phyloP scores from a whole-genome alignment of 495 filamentous ascomycete genomes.

The Rostrohypoxylon terebratum region DNA sequence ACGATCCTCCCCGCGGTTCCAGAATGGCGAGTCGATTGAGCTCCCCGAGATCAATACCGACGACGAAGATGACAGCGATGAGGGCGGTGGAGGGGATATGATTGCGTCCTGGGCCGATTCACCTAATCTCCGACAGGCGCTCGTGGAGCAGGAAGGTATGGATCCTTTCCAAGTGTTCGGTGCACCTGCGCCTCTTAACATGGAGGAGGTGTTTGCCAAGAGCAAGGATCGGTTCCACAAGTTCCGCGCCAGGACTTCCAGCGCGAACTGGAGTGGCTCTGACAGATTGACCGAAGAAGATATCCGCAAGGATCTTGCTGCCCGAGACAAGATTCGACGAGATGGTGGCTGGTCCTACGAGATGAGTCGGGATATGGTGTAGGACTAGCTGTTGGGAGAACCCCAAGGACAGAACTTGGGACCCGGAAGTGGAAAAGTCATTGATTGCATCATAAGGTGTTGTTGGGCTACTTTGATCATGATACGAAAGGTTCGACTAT shows the following conservation, averaged over 20 bases:
- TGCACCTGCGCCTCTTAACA: conserved; percentile 81
- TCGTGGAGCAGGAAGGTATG: conserved; percentile 80
- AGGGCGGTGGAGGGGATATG: conserved; percentile 64
- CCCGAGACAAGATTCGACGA: conserved; percentile 79
- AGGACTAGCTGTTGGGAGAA: background rate
- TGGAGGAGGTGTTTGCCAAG: conserved; percentile 94
- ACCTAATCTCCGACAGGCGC: conserved; percentile 75
- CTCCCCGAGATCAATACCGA: conserved; percentile 91
- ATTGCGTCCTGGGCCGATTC: conserved; percentile 87
- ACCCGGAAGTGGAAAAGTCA: background rate
- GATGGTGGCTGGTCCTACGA: conserved; percentile 90
- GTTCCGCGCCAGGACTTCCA: conserved; percentile 88
- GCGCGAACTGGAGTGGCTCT: conserved; percentile 90
- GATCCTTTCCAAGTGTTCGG: conserved; percentile 93
- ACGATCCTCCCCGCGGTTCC: conserved; percentile 81
- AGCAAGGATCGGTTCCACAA: conserved; percentile 83
- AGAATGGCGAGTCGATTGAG: conserved; percentile 81
- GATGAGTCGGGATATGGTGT: conserved; percentile 57
- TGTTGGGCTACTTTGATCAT: conserved; percentile 33
- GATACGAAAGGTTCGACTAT: conserved; percentile 24
- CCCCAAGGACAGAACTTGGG: background rate
- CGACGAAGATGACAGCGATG: conserved; percentile 82
- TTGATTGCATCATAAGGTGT: conserved; percentile 44
- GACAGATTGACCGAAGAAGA: conserved; percentile 93
- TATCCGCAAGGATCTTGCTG: conserved; percentile 81